Evolutionary conservation across 1,139 yeast genomes (phyloP), one percentile per base, ranked within the genome.

Genomic region (Yamadazyma conglobata): DNA sequence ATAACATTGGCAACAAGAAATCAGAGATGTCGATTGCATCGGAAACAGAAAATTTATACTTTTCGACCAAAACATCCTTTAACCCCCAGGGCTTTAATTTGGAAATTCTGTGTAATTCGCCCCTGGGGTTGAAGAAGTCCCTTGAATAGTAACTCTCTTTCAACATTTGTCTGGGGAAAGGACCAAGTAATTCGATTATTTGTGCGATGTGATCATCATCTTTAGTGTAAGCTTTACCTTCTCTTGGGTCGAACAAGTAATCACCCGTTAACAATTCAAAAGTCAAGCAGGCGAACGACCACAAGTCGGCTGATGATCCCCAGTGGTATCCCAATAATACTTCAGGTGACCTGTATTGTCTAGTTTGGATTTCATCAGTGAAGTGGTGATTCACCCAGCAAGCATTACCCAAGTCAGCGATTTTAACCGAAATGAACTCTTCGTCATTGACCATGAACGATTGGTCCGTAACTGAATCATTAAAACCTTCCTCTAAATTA

Each of bases 1-100:
- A 58, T 26, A 87, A 64, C 91, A 87, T 81, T 12, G 94, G 91
- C 32, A 69, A 52, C 39, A 87, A 59, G 44, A 87, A 84, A 39
- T 71, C 77, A 24, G 81, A 52, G 39, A 86, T 60, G 44, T 74
- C 71, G 32, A 61, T 52, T 22, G 88, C 75, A 42, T 75, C 77
- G 22, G 61, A 60, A 39, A 58, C 66, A 24, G 70, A 64, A 48
- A 80, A 73, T 42, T 79, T 79, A 53, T 86, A 87, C 59, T 86
- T 69, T 40, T 69, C 74, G 24, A 57, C 52, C 34, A 69, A 53
- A 4, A 69, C 74, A 37, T 66, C 72, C 38, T 64, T 64, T 37
- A 69, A 55, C 1, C 68, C 66, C 75, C 75, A 69, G 3, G 73
- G 73, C 45, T 69, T 69, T 38, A 69, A 55, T 42, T 67, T 66